Base-by-base conservation (phyloP, 2,329 filamentous ascomycete species). In the Metarhizium album region DNA sequence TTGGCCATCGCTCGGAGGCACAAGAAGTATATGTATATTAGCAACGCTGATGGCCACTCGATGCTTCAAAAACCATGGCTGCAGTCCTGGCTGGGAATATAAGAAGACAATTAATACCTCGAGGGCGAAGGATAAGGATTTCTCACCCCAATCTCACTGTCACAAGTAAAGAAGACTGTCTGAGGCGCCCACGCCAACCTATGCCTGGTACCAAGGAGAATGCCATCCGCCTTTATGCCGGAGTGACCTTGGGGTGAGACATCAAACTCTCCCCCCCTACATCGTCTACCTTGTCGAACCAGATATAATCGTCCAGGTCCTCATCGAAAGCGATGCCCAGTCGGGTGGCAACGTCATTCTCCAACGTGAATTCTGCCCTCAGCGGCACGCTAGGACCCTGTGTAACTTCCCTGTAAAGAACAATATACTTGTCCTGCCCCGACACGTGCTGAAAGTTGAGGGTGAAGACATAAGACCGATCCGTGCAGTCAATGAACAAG, bases 401-500 rank as follows among this genome's bases (percentile, higher is more conserved):
- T 0, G 52, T 52, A 3, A 52, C 49, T 18, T 57, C 54, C 20
- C 51, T 48, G 31, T 59, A 47, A 9, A 57, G 51, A 2, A 56
- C 56, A 5, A 56, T 52, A 20, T 55, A 61, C 2, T 52, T 47
- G 4, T 49, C 59, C 37, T 60, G 57, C 11, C 56, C 54, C 0
- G 43, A 33, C 1, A 54, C 42, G 8, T 61, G 60, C 0, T 55
- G 29, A 35, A 65, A 57, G 0, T 40, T 51, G 0, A 61, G 48
- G 0, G 55, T 64, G 27, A 63, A 63, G 1, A 56, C 61, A 47
- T 61, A 53, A 0, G 63, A 63, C 1, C 61, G 58, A 29, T 64
- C 61, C 18, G 52, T 54, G 2, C 60, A 60, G 7, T 64, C 59
- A 4, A 65, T 54, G n/a, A 57, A 60, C 0, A 63, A 50, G 1